Base-by-base conservation (phyloP, 345 rosid species). In the Xanthoceras sorbifolium region DNA sequence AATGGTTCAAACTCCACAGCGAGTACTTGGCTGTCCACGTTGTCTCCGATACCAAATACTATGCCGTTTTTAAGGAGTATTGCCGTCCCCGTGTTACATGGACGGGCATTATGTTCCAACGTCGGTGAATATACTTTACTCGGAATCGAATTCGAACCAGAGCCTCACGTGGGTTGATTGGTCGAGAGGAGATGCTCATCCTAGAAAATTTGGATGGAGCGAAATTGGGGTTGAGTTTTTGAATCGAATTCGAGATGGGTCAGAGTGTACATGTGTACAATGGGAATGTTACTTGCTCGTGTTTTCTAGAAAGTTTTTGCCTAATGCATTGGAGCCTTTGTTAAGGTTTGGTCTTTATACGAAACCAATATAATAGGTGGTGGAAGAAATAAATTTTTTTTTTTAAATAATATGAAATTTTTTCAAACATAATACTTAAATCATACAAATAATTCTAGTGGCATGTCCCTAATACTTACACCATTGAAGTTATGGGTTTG, bases 91-190 rank as follows among this genome's bases (percentile, higher is more conserved):
- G n/a, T 93, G 98, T 70, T 93, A 90, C 72, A 68, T 64, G 54
- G 98, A 93, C 29, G 98, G 91, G 42, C 97, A 93, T 55, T 93
- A 91, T 11, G 71, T 91, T 34, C 93, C 97, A 1, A 93, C 97
- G 0, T 61, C 87, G 0, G 86, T 88, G 50, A 81, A 84, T 66
- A 79, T 90, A 68, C 64, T 78, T 1, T 72, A 79, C 50, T 75
- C 85, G 0, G 80, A 82, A 3, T 9, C 61, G 71, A 82, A 77
- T 44, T 78, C 94, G 0, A 91, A 93, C 38, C 71, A 93, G 76
- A 86, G 87, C 20, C 20, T 89, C 64, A 90, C 94, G 0, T 90
- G 93, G 91, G 96, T 89, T 0, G 91, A 91, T 80, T 93, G 96
- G 96, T 84, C 94, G 0, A 85, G 74, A 8, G 80, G 38, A 3